Evolutionary conservation across 345 rosid species (phyloP).

Genomic region (Mallotus nudiflorus): DNA sequence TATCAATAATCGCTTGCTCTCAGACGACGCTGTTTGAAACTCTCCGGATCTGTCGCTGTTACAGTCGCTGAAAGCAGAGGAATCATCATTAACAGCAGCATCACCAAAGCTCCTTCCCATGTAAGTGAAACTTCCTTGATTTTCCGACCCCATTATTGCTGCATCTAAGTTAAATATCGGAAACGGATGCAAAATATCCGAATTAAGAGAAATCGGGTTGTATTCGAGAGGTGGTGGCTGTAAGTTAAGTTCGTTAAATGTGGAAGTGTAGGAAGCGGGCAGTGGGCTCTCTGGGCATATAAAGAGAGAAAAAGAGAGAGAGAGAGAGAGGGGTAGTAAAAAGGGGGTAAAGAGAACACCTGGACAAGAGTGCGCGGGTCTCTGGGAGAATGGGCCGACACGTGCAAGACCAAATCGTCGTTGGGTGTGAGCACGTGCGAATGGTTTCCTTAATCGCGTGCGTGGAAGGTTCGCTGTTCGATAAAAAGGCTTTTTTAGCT

Average conservation of each 20-base stretch:
- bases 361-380: conserved; percentile 26
- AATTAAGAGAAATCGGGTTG: background rate
- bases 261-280: background rate
- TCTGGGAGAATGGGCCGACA: conserved; percentile 26
- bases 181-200: background rate
- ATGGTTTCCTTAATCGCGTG: conserved; percentile 45
- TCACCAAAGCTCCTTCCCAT: conserved; percentile 46
- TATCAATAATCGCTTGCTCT: conserved; percentile 60
- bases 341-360: conserved; percentile 22
- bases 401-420: conserved; percentile 37
- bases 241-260: background rate
- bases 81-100: conserved; percentile 40
- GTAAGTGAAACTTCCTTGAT: conserved; percentile 37
- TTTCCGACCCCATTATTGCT: conserved; percentile 46
- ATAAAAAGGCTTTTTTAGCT: background rate
- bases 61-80: conserved; percentile 90
- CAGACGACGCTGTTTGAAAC: conserved; percentile 61
- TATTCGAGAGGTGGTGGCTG: background rate
- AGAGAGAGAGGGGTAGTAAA: too few species aligned
- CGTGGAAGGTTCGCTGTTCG: conserved; percentile 36
- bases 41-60: conserved; percentile 97
- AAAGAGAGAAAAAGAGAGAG: conserved; percentile 5
- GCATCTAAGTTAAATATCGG: conserved; percentile 16
- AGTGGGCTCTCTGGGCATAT: background rate
- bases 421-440: conserved; percentile 44